Percentiles rank a stretch among this genome's conserved stretches.
Conservation (phyloP, 352 stramenopile species). For the Phytophthora sansomeana region DNA sequence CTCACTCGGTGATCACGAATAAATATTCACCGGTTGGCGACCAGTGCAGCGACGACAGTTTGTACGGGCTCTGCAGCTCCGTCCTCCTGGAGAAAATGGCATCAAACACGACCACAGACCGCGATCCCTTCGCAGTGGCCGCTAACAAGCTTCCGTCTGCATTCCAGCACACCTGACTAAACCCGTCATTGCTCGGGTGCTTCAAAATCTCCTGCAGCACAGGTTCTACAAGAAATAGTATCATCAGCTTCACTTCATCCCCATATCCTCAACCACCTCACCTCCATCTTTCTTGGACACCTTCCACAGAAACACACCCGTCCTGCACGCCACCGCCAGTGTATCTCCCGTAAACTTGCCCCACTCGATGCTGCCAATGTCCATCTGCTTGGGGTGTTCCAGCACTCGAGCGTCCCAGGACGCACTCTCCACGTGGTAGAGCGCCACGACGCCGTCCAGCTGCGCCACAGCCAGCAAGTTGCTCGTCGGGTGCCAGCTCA, state of each 20-base stretch:
- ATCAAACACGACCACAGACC: constrained; percentile 69
- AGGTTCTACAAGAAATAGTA: constrained; percentile 39
- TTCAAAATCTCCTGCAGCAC: constrained; percentile 68
- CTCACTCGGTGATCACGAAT: constrained; percentile 75
- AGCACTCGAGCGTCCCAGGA: constrained; percentile 70
- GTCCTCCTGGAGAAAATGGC: constrained; percentile 58
- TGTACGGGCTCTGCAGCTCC: constrained; percentile 68
- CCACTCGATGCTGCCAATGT: constrained; percentile 71
- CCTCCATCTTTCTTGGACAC: constrained; percentile 47
- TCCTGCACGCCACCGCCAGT: constrained; percentile 70
- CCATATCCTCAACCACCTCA: constrained; percentile 2
- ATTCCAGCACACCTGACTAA: constrained; percentile 75
- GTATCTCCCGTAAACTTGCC: constrained; percentile 65
- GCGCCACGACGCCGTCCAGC: constrained; percentile 67
- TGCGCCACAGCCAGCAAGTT: constrained; percentile 76
- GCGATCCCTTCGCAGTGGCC: constrained; percentile 54
- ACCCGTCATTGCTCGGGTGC: constrained; percentile 56
- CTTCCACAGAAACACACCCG: constrained; percentile 78
- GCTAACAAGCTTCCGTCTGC: constrained; percentile 75
- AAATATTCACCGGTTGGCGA: constrained; percentile 88
- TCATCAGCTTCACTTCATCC: constrained; percentile 2
- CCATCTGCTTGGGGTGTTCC: constrained; percentile 62
- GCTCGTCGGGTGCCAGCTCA: constrained; percentile 68
- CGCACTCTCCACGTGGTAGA: constrained; percentile 67
- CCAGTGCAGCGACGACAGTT: constrained; percentile 66